Evolutionary conservation across 768 basidiomycete genomes (phyloP).

Genomic region (Tylopilus sp.): DNA sequence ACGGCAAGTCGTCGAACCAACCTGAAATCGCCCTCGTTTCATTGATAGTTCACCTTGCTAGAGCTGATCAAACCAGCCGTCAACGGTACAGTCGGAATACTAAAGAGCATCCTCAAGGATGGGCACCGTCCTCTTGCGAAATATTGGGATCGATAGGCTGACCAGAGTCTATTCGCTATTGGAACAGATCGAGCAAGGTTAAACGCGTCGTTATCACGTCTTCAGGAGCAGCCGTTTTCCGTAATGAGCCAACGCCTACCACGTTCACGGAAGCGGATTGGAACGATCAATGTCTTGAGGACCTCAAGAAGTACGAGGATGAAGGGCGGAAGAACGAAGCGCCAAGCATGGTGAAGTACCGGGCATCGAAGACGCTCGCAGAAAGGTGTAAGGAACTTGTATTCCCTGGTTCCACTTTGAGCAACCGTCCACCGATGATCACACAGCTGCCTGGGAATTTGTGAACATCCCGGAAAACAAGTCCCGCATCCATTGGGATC

Average conservation of each 20-base stretch:
- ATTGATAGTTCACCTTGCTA: constrained; percentile 20
- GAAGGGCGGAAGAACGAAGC: constrained; percentile 41
- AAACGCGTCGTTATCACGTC: no score
- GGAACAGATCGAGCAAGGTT: no score
- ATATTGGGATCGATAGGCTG: no score
- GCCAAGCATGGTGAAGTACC: no score
- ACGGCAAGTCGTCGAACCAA: constrained; percentile 20
- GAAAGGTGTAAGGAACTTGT: constrained; percentile 49
- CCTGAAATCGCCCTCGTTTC: no score
- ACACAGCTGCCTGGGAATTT: constrained; percentile 53
- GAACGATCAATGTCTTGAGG: constrained; percentile 31
- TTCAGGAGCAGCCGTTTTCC: no score
- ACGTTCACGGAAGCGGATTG: no score
- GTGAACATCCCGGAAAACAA: constrained; percentile 30
- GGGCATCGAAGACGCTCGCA: constrained; percentile 61
- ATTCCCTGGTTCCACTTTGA: neutral
- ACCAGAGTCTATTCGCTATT: no score
- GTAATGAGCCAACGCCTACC: no score
- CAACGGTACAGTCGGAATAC: constrained; percentile 60
- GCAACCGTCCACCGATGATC: constrained; percentile 15
- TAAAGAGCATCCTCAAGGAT: constrained; percentile 55
- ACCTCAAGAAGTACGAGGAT: constrained; percentile 43
- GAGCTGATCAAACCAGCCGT: constrained; percentile 71
- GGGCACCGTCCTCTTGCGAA: constrained; percentile 39
- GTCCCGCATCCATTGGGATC: constrained; percentile 27